Conservation (phyloP, 2,329 filamentous ascomycete species). For the Pseudocercospora crystallina region DNA sequence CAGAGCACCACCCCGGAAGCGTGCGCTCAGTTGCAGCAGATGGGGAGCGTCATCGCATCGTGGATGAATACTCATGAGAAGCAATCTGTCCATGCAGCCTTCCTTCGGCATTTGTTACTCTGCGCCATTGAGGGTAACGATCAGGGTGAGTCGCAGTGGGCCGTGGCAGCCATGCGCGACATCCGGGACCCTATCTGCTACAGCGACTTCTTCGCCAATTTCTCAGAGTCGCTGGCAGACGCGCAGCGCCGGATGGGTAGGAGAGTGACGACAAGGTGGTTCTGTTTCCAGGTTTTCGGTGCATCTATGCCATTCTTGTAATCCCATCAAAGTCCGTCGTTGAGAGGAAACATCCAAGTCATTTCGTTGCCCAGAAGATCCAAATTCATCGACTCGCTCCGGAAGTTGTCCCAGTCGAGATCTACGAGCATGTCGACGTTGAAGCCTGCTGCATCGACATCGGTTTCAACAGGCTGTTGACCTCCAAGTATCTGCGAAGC, state of each 20-base stretch:
- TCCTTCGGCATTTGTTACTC: not conserved
- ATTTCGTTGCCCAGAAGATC: not conserved
- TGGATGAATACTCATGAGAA: not conserved
- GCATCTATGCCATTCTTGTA: too few relatives aligned
- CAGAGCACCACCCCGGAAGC: not conserved
- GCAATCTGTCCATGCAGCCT: not conserved
- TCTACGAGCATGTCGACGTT: not conserved
- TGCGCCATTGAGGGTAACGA: constrained; percentile 3
- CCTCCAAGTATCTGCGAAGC: too few relatives aligned
- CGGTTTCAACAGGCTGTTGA: not conserved
- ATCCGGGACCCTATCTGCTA: not conserved
- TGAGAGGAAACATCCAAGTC: not conserved
- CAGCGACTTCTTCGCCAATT: constrained; percentile 3
- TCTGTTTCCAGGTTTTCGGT: too few relatives aligned
- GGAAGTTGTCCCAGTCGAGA: not conserved
- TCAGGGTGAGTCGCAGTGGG: not conserved
- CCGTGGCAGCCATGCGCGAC: not conserved
- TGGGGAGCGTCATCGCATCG: constrained; percentile 1
- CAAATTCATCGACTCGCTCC: not conserved
- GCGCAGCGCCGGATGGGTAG: not conserved
- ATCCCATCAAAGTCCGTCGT: not conserved
- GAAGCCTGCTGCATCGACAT: not conserved
- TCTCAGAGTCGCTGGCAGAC: not conserved
- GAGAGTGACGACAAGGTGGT: constrained; percentile 3
- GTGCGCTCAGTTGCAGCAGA: not conserved